phyloP scores from a whole-genome alignment of 2,329 filamentous ascomycete species.

The Penicillium sp. region DNA sequence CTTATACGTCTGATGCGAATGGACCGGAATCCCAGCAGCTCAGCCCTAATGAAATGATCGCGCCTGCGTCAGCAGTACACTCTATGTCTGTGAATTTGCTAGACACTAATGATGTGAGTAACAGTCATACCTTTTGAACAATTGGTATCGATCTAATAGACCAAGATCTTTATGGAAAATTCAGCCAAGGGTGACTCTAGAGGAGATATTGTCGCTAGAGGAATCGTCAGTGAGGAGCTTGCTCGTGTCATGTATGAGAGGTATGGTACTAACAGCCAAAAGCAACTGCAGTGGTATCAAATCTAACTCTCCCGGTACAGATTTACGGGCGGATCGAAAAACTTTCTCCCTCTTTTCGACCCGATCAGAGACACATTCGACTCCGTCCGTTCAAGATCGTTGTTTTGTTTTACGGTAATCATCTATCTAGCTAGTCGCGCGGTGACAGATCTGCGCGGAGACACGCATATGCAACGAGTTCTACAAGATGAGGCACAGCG shows the following conservation, averaged over 20 bases:
- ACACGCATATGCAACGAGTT: constrained; percentile 34
- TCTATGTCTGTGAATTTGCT: constrained; percentile 36
- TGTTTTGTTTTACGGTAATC: constrained; percentile 37
- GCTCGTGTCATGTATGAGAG: constrained; percentile 34
- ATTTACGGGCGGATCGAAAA: constrained; percentile 33
- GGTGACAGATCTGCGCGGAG: constrained; percentile 29
- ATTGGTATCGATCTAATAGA: neutral
- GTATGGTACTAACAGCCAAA: constrained; percentile 14
- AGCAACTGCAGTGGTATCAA: neutral
- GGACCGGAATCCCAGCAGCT: constrained; percentile 32
- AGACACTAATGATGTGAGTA: constrained; percentile 27
- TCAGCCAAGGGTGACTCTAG: constrained; percentile 25
- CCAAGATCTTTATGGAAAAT: constrained; percentile 32
- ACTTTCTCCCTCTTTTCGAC: constrained; percentile 33
- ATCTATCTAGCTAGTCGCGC: constrained; percentile 35
- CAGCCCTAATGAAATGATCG: constrained; percentile 37
- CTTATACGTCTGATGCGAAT: constrained; percentile 24
- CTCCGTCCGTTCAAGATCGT: constrained; percentile 33
- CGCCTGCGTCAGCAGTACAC: constrained; percentile 33
- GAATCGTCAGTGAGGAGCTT: constrained; percentile 32
- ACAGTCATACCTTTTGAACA: neutral
- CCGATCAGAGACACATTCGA: constrained; percentile 37
- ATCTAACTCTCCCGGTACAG: constrained; percentile 9
- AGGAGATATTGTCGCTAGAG: constrained; percentile 30
- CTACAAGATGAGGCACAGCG: constrained; percentile 36